Percentiles rank a stretch among this genome's conserved stretches.
phyloP scores from a whole-genome alignment of 495 filamentous ascomycete genomes.

The Pseudevernia furfuracea region DNA sequence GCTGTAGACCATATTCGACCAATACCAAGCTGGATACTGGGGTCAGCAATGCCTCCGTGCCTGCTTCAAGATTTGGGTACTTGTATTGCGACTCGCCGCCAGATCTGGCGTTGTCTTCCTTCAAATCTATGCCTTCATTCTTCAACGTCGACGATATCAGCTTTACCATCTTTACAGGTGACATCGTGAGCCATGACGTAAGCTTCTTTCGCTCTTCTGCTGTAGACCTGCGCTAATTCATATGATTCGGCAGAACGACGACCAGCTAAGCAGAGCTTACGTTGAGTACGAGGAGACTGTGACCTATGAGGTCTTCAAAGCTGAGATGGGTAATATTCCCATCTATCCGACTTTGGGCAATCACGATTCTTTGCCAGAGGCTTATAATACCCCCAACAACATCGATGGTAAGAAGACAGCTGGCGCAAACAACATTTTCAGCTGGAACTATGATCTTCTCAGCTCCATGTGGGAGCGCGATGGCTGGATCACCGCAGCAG shows the following conservation, averaged over 20 bases:
- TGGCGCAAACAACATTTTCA: slow-evolving; percentile 26
- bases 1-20: slow-evolving; percentile 34
- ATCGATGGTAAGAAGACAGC: slow-evolving; percentile 32
- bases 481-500: slow-evolving; percentile 31
- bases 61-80: slow-evolving; percentile 28
- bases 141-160: slow-evolving; percentile 31
- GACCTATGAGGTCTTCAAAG: slow-evolving; percentile 39
- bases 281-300: slow-evolving; percentile 35
- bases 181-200: slow-evolving; percentile 38
- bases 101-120: slow-evolving; percentile 27
- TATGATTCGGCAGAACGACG: slow-evolving; percentile 21
- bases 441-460: slow-evolving; percentile 38
- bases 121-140: slow-evolving; percentile 25
- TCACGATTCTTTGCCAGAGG: slow-evolving; percentile 38
- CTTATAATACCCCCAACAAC: slow-evolving; percentile 28
- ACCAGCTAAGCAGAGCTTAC: slow-evolving; percentile 33
- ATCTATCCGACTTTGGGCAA: slow-evolving; percentile 39
- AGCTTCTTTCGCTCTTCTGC: background rate
- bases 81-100: slow-evolving; percentile 27
- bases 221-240: background rate
- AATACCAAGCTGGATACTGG: slow-evolving; percentile 24
- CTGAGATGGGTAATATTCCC: slow-evolving; percentile 37
- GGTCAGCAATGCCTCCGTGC: slow-evolving; percentile 24
- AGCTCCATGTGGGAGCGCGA: slow-evolving; percentile 34
- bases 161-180: slow-evolving; percentile 41